Conservation (phyloP, 345 rosid species). For the Microcos paniculata region DNA sequence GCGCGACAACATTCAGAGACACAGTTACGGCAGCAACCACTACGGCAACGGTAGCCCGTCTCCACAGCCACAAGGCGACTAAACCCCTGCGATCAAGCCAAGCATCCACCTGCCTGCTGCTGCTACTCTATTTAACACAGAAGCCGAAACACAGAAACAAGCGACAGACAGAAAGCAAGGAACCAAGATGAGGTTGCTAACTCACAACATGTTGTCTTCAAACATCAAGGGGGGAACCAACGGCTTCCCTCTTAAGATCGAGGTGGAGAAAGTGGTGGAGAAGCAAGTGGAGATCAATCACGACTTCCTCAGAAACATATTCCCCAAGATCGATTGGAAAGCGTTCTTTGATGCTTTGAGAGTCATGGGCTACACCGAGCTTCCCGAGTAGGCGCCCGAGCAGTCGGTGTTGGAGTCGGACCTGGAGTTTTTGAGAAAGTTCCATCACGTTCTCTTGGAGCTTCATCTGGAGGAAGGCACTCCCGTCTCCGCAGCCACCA, state of each 20-base stretch:
- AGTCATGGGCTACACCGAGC: conserved; percentile 63
- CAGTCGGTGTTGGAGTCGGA: conserved; percentile 52
- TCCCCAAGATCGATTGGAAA: conserved; percentile 78
- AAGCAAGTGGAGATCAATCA: conserved; percentile 74
- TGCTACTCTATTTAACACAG: neutral
- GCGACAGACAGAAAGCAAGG: neutral
- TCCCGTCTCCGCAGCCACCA: too few species aligned
- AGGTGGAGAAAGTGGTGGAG: conserved; percentile 56
- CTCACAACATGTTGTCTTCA: conserved; percentile 91
- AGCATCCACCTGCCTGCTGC: neutral
- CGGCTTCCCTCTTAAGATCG: conserved; percentile 79
- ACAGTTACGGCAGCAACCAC: too few species aligned
- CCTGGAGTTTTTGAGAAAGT: conserved; percentile 56
- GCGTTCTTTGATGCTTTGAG: conserved; percentile 66
- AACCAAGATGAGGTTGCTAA: conserved; percentile 59
- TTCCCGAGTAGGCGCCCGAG: conserved; percentile 60
- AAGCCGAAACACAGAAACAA: neutral
- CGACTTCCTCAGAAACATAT: conserved; percentile 68
- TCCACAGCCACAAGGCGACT: neutral
- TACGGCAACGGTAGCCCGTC: too few species aligned
- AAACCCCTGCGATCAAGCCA: neutral
- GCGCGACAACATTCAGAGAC: too few species aligned
- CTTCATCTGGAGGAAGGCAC: conserved; percentile 90
- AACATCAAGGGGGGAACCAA: conserved; percentile 83
- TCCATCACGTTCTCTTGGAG: conserved; percentile 88